A percentile compares a stretch with the other conserved stretches of the same genome.
Evolutionary conservation across 306 rosid genomes (phyloP).

Genomic region (Hylodesmum podocarpum): DNA sequence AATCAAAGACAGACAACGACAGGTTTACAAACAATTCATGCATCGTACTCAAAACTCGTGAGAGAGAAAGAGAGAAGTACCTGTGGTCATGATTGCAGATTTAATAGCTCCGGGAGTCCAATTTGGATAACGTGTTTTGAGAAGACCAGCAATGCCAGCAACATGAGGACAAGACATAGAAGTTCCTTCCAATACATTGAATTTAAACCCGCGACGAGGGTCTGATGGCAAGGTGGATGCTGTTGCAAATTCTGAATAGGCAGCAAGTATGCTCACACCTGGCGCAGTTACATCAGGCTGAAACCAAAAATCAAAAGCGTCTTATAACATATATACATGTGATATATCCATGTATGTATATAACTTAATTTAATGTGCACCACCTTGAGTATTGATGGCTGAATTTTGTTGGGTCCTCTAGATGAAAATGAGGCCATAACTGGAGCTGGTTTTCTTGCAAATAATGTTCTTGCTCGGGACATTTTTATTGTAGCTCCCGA

Average conservation of each 20-base stretch:
- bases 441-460: conserved; percentile 36
- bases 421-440: conserved; percentile 38
- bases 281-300: neutral
- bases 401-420: conserved; percentile 52
- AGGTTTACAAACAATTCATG: no score
- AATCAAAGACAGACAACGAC: no score
- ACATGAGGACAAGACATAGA: conserved; percentile 58
- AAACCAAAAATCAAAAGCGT: no score
- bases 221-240: neutral
- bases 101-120: conserved; percentile 66
- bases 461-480: conserved; percentile 33
- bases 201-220: neutral
- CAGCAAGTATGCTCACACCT: neutral
- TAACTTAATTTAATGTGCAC: neutral
- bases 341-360: neutral
- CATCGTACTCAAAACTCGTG: no score
- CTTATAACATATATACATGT: neutral
- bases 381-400: conserved; percentile 55
- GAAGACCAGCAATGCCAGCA: conserved; percentile 57
- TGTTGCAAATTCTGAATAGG: neutral
- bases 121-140: conserved; percentile 49
- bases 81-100: conserved; percentile 75
- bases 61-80: conserved; percentile 25
- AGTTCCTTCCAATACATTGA: neutral
- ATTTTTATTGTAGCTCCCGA: neutral